Base-by-base conservation (phyloP, 1,139 yeast genomes). In the Starmera stellimalicola region DNA sequence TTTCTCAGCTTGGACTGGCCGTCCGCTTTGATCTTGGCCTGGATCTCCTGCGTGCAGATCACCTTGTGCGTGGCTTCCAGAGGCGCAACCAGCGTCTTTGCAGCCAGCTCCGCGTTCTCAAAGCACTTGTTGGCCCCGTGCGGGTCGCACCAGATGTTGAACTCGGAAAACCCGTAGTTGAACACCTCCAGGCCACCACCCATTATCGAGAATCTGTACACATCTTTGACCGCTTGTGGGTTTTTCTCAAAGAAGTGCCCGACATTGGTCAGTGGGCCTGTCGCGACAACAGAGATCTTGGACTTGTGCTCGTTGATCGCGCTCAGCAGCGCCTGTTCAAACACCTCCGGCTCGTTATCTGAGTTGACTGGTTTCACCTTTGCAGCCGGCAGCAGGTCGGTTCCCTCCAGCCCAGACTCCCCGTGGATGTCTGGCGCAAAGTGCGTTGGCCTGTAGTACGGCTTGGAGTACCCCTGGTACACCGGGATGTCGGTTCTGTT, bases 131-230 rank as follows among this genome's bases (percentile, higher is more conserved):
- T 57, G 0, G 94, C 83, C 3, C 95, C 94, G 34, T 68, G 67
- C 0, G 95, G 88, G 50, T 85, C 95, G 32, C 75, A 66, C 61
- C 70, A 69, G 31, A 81, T 65, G 54, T 85, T 85, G 62, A 83
- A 85, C 51, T 85, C 95, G n/a, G 94, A 78, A 33, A 62, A 65
- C 2, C 60, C 60, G 7, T 48, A 45, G 27, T 55, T 57, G 27
- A 42, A 39, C 18, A 60, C 50, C 5, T 64, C 60, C 37, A 81
- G 58, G 0, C 78, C 81, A 3, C 91, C 93, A 6, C 94, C 94
- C 94, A 83, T 83, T 12, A 79, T 64, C 6, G 84, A 65, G 12
- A 83, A 51, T 36, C 57, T 66, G 33, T 63, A 63, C 37, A 83
- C 60, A 35, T 65, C 60, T 1, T 52, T 33, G 37, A 57, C 65